Evolutionary conservation across 2,329 filamentous ascomycete genomes (phyloP).

Genomic region (Scopulariopsis brevicaulis): DNA sequence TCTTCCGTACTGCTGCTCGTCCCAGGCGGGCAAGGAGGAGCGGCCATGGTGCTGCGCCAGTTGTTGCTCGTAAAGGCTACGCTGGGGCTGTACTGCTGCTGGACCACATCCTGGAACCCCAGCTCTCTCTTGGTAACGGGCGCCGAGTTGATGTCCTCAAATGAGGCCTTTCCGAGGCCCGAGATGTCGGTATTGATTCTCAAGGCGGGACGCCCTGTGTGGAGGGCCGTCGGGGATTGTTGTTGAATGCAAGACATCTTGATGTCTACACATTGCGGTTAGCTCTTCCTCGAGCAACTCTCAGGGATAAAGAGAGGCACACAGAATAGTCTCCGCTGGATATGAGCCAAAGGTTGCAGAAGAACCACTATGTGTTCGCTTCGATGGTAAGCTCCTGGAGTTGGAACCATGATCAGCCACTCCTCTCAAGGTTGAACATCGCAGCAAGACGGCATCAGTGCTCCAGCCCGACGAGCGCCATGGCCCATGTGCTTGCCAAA

Average conservation of each 20-base stretch:
- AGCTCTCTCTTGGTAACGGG: constrained; percentile 1
- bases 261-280: background rate
- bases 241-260: constrained; percentile 1
- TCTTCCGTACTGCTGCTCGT: background rate
- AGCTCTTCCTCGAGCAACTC: background rate
- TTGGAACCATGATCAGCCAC: background rate
- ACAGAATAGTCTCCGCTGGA: background rate
- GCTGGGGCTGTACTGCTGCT: background rate
- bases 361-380: background rate
- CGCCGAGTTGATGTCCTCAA: constrained; percentile 4
- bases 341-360: background rate
- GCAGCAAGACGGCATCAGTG: background rate
- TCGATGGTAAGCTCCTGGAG: background rate
- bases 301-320: background rate
- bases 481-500: background rate
- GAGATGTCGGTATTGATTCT: constrained; percentile 1
- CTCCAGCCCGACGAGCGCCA: background rate
- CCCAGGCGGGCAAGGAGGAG: background rate
- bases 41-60: constrained; percentile 1
- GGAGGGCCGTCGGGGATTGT: background rate
- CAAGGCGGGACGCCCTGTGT: background rate
- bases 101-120: background rate
- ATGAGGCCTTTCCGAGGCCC: background rate
- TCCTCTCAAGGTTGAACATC: background rate
- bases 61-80: constrained; percentile 3